Base-by-base conservation (phyloP, 176 grass and related monocot genomes). In the Raddia distichophylla region DNA sequence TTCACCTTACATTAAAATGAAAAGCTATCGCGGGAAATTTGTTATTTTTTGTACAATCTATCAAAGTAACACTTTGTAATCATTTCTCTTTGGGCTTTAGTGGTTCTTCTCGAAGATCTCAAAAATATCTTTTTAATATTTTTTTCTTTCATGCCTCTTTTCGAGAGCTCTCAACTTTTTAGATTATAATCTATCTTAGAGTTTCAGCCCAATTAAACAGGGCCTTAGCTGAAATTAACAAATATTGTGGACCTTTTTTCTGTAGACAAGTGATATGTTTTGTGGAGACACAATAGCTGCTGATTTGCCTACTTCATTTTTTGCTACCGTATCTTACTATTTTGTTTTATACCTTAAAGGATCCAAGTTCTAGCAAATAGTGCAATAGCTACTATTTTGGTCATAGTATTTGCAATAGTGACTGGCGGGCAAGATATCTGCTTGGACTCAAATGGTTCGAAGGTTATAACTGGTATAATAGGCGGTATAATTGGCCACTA, bases 331-430 rank as follows among this genome's bases (percentile, higher is more conserved):
- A 63, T 80, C 40, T 76, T 76, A 89, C 47, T 61, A 47, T 81
- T 48, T 63, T 0, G 0, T 54, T 70, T 84, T 76, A 53, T 85
- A 64, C 57, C 83, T 84, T 89, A 62, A 74, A 97, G 91, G 95
- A 89, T 89, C 59, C 95, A 98, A 77, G 95, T 98, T 85, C 89
- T 98, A 50, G 75, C 88, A 42, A 98, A 98, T 80, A 98, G 95
- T 20, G 73, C 43, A 75, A 54, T 94, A 66, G 84, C 95, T 7
- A 79, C 88, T 18, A 47, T 94, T 57, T 86, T 98, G 74, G 84
- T 90, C 67, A 74, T 98, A 61, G 27, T 85, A 68, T 72, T 90
- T 27, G 64, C 66, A 10, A 64, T 52, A 68, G 61, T 86, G 72
- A 94, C 87, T 67, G 87, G 75, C 73, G 92, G 95, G 18, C 51